A percentile compares a stretch with the other conserved stretches of the same genome.
phyloP scores from a whole-genome alignment of 2,329 filamentous ascomycete species.

The Aspergillus sp. region DNA sequence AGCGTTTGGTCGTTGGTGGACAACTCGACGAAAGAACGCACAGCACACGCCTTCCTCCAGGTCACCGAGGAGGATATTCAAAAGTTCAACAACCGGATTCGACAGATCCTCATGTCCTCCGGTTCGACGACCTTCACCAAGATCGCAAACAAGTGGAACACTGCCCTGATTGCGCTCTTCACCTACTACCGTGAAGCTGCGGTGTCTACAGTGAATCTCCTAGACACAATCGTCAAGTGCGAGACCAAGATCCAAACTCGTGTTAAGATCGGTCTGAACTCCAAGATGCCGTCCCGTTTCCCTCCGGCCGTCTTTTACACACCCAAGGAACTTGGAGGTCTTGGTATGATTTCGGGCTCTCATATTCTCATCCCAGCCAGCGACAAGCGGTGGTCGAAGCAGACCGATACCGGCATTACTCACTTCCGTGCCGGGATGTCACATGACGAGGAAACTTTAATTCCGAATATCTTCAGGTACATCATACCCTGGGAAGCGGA shows the following conservation, averaged over 20 bases:
- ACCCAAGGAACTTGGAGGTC: slow-evolving; percentile 91
- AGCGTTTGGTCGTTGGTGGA: slow-evolving; percentile 98
- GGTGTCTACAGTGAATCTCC: slow-evolving; percentile 87
- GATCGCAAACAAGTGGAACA: slow-evolving; percentile 99
- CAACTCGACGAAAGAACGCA: slow-evolving; percentile 94
- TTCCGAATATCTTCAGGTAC: slow-evolving; percentile 98
- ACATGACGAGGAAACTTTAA: slow-evolving; percentile 94
- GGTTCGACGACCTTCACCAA: slow-evolving; percentile 99
- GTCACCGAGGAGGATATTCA: slow-evolving; percentile 97
- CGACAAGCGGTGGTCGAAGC: slow-evolving; percentile 97
- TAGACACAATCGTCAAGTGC: slow-evolving; percentile 98
- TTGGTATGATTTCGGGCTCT: slow-evolving; percentile 98
- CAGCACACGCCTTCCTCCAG: slow-evolving; percentile 94
- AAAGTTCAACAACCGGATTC: slow-evolving; percentile 98
- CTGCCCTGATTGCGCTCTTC: slow-evolving; percentile 91
- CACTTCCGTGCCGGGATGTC: slow-evolving; percentile 98
- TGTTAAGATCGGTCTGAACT: slow-evolving; percentile 98
- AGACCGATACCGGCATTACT: slow-evolving; percentile 94
- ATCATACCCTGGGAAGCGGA: slow-evolving; percentile 99
- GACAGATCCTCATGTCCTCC: slow-evolving; percentile 98
- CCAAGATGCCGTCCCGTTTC: slow-evolving; percentile 99
- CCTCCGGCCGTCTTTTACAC: slow-evolving; percentile 98
- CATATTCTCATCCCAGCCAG: slow-evolving; percentile 97
- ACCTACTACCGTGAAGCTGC: slow-evolving; percentile 98
- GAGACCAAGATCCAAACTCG: slow-evolving; percentile 99